Evolutionary conservation across 768 basidiomycete genomes (phyloP).

Genomic region (Glaciozyma martinii): DNA sequence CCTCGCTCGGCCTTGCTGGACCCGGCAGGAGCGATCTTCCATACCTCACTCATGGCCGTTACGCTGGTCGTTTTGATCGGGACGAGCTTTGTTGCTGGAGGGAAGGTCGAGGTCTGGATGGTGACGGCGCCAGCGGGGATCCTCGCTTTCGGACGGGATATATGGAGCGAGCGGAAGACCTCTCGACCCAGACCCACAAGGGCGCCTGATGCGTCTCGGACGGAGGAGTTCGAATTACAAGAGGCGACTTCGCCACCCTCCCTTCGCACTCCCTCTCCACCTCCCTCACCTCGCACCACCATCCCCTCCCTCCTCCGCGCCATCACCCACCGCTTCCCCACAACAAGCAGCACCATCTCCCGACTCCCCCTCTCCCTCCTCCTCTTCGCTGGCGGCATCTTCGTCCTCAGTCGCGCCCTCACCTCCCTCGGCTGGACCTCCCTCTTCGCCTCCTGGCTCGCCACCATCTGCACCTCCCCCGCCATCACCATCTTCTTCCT

Average conservation of each 20-base stretch:
- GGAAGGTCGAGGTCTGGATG: constrained; percentile 61
- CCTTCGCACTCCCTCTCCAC: too few relatives aligned
- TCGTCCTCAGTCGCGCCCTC: constrained; percentile 82
- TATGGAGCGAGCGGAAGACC: constrained; percentile 26
- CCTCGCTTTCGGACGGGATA: constrained; percentile 61
- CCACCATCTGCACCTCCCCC: constrained; percentile 47
- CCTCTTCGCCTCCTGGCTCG: constrained; percentile 62
- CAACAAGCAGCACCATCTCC: constrained; percentile 53
- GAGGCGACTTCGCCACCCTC: background rate
- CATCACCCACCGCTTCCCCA: constrained; percentile 51
- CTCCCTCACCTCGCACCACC: constrained; percentile 1
- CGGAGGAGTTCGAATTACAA: constrained; percentile 13
- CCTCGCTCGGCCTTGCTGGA: constrained; percentile 62
- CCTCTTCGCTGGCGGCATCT: constrained; percentile 88
- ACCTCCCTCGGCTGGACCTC: constrained; percentile 77
- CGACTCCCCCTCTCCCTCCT: constrained; percentile 55
- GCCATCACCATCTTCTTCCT: constrained; percentile 55
- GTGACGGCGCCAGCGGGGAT: constrained; percentile 73
- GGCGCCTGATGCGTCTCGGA: background rate
- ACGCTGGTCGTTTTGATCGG: constrained; percentile 68
- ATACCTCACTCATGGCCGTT: constrained; percentile 54
- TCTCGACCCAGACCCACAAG: too few relatives aligned
- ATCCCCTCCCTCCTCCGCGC: constrained; percentile 10
- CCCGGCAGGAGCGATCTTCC: constrained; percentile 63
- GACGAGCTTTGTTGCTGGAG: constrained; percentile 48